Percentiles rank a stretch among this genome's conserved stretches.
phyloP scores from a whole-genome alignment of 495 filamentous ascomycete species.

The Pyrenopolyporus hunteri region DNA sequence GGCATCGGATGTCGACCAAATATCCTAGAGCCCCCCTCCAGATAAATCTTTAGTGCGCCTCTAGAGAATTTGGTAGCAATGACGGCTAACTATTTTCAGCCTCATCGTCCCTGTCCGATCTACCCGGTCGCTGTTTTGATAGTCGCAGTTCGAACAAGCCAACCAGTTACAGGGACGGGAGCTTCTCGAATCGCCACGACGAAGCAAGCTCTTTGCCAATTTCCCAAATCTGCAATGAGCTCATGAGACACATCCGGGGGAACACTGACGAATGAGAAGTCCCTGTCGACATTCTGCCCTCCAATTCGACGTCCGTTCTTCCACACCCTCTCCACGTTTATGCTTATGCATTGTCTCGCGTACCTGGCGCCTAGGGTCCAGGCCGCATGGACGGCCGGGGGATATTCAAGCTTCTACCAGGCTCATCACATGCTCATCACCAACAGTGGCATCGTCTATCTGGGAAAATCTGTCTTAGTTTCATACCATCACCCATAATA shows the following conservation, averaged over 20 bases:
- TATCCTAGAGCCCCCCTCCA: not conserved
- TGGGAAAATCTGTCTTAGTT: conserved; percentile 5
- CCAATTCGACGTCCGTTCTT: conserved; percentile 20
- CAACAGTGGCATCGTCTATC: conserved; percentile 19
- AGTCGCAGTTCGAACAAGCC: conserved; percentile 24
- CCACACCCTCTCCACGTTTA: conserved; percentile 26
- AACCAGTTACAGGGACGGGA: conserved; percentile 19
- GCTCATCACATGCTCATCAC: conserved; percentile 27
- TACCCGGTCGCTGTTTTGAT: conserved; percentile 15
- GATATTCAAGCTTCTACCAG: conserved; percentile 22
- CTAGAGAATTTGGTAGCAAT: not conserved
- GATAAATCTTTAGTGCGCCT: not conserved
- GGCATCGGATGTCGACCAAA: not conserved
- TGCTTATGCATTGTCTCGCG: conserved; percentile 38
- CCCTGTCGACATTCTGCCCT: conserved; percentile 8
- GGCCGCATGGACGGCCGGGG: conserved; percentile 34
- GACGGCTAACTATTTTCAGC: conserved; percentile 33
- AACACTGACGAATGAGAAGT: conserved; percentile 25
- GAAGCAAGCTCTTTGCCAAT: conserved; percentile 24
- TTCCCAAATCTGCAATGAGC: conserved; percentile 35
- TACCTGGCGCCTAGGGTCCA: conserved; percentile 37
- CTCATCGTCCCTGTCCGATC: conserved; percentile 23
- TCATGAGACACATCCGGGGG: conserved; percentile 16
- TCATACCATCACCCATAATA: conserved; percentile 1
- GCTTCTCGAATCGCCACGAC: conserved; percentile 22